Conservation (phyloP, 2,329 filamentous ascomycete genomes). For the Pseudocercospora fuligena region DNA sequence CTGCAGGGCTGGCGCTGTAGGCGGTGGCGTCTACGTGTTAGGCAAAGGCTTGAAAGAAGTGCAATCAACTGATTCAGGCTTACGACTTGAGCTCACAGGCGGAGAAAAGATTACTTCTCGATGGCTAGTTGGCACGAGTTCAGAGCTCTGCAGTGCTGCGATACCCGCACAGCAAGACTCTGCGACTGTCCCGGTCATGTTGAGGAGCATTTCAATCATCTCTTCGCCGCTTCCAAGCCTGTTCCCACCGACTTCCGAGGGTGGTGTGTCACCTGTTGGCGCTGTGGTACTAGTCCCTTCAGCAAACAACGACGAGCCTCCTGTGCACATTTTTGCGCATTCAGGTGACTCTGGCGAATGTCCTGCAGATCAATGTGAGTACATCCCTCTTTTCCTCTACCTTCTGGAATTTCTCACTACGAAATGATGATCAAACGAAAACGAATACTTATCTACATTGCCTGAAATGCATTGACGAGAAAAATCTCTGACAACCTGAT, state of each 20-base stretch:
- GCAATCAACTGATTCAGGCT: conserved; percentile 23
- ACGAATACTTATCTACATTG: conserved; percentile 99
- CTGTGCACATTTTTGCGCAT: conserved; percentile 71
- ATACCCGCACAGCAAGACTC: background rate
- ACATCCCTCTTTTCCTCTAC: conserved; percentile 20
- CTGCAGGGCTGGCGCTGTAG: conserved; percentile 88
- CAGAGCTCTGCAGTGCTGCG: conserved; percentile 27
- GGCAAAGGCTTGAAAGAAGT: conserved; percentile 64
- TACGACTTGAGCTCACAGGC: conserved; percentile 34
- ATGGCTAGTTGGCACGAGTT: conserved; percentile 36
- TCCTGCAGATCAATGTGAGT: conserved; percentile 87
- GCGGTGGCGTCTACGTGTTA: conserved; percentile 87
- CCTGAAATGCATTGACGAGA: conserved; percentile 92
- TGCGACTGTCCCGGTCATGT: conserved; percentile 11
- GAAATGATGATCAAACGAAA: conserved; percentile 78
- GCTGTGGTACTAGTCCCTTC: conserved; percentile 69
- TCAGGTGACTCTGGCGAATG: conserved; percentile 94
- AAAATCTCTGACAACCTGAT: conserved; percentile 89
- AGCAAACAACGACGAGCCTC: conserved; percentile 46
- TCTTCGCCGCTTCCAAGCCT: conserved; percentile 67
- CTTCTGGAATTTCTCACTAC: conserved; percentile 30
- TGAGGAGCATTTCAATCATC: conserved; percentile 64
- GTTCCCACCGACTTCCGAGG: conserved; percentile 75
- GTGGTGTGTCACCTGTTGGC: conserved; percentile 74
- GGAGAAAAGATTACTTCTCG: conserved; percentile 39